Conservation (phyloP, 129 eudicot genomes). For the Deinandra increscens region DNA sequence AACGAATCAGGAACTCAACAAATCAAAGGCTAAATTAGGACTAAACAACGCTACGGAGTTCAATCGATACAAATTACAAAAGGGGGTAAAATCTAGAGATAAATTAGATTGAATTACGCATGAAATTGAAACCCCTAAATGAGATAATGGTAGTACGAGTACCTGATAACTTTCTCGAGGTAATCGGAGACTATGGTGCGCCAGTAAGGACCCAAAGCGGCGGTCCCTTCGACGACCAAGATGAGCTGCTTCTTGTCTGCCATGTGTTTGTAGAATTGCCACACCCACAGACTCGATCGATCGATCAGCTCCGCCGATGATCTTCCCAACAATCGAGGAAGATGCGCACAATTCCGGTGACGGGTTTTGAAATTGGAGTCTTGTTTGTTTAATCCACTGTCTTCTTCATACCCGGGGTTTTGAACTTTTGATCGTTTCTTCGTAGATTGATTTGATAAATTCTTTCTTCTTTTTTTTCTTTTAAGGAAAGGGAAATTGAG, state of each 20-base stretch:
- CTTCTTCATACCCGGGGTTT: neutral
- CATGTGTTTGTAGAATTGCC: constrained; percentile 30
- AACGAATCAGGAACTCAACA: constrained; percentile 8
- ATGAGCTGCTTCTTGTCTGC: constrained; percentile 74
- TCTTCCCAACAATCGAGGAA: neutral
- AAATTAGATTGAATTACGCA: neutral
- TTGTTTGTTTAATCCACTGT: constrained; percentile 4
- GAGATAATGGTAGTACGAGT: neutral
- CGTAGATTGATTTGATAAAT: neutral
- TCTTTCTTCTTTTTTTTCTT: neutral
- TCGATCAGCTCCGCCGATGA: neutral
- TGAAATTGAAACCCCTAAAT: constrained; percentile 1
- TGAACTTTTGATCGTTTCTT: constrained; percentile 4
- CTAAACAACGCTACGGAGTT: neutral
- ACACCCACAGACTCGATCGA: neutral
- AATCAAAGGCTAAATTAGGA: constrained; percentile 7
- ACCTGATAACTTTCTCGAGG: constrained; percentile 83
- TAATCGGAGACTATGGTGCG: constrained; percentile 65
- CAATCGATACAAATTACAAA: neutral
- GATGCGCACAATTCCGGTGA: constrained; percentile 2
- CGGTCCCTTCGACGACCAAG: constrained; percentile 91
- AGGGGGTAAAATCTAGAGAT: neutral
- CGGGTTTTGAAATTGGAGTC: neutral
- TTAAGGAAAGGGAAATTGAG: neutral
- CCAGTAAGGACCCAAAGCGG: constrained; percentile 89